Evolutionary conservation across 345 rosid genomes (phyloP).

Genomic region (Mallotus nudiflorus): DNA sequence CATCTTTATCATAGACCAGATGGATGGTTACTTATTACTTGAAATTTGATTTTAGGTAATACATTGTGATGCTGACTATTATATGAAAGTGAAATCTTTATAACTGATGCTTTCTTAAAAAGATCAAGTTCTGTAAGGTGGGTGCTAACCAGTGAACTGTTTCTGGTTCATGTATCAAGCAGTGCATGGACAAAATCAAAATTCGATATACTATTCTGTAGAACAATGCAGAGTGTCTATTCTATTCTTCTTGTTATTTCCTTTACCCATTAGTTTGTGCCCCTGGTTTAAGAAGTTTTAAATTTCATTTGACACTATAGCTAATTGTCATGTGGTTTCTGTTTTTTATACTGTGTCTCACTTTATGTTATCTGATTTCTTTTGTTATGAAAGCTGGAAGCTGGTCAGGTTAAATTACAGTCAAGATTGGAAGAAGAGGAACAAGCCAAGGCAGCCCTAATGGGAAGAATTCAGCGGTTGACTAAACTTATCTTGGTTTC

Average conservation of each 20-base stretch:
- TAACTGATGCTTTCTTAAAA: background rate
- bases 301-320: background rate
- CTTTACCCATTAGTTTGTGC: background rate
- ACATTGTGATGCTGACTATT: background rate
- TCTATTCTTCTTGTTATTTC: background rate
- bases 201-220: background rate
- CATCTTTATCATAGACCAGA: background rate
- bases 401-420: conserved; percentile 69
- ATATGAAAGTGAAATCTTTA: background rate
- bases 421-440: conserved; percentile 76
- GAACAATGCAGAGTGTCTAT: background rate
- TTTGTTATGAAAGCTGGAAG: conserved; percentile 58
- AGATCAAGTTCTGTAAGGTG: too few relatives aligned
- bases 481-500: conserved; percentile 73
- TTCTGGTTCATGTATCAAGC: background rate
- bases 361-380: conserved; percentile 12
- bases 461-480: conserved; percentile 74
- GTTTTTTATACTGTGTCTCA: background rate
- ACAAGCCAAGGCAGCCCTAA: conserved; percentile 65
- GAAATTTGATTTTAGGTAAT: background rate
- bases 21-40: background rate
- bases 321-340: conserved; percentile 7
- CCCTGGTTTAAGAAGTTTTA: background rate
- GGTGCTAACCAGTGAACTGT: too few relatives aligned
- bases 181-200: background rate